phyloP scores from a whole-genome alignment of 2,329 filamentous ascomycete genomes.

The Metarhizium brunneum region DNA sequence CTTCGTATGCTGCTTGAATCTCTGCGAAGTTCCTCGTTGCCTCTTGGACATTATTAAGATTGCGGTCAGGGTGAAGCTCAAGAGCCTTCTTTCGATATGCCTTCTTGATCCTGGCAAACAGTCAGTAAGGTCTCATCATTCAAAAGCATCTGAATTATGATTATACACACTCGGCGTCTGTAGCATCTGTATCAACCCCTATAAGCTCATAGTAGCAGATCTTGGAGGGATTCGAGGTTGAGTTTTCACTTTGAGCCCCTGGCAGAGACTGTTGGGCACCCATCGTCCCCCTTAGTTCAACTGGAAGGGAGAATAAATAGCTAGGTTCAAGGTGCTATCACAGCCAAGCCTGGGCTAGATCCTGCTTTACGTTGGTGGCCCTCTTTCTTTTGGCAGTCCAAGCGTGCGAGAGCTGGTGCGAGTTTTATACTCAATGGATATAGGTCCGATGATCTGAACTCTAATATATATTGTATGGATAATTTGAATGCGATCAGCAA shows the following conservation, averaged over 20 bases:
- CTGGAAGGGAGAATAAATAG: background rate
- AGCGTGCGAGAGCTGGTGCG: too few relatives aligned
- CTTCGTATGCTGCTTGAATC: slow-evolving; percentile 85
- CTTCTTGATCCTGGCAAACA: slow-evolving; percentile 66
- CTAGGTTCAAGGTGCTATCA: background rate
- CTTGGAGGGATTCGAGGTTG: slow-evolving; percentile 38
- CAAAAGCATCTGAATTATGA: background rate
- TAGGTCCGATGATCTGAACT: too few relatives aligned
- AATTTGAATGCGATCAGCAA: too few relatives aligned
- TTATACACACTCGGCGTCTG: slow-evolving; percentile 66
- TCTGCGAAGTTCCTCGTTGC: slow-evolving; percentile 84
- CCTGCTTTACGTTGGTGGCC: too few relatives aligned
- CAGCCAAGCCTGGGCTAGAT: background rate
- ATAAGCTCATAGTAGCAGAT: slow-evolving; percentile 83
- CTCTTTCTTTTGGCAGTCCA: too few relatives aligned
- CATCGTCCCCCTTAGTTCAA: slow-evolving; percentile 25
- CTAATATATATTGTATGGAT: too few relatives aligned
- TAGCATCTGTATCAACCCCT: slow-evolving; percentile 60
- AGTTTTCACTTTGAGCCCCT: slow-evolving; percentile 9
- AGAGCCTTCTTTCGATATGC: slow-evolving; percentile 86
- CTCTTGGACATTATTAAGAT: slow-evolving; percentile 74
- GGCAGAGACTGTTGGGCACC: slow-evolving; percentile 46
- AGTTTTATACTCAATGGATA: too few relatives aligned
- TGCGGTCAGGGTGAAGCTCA: slow-evolving; percentile 90
- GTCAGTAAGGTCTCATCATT: background rate